A percentile compares a stretch with the other conserved stretches of the same genome.
Evolutionary conservation across 495 filamentous ascomycete species (phyloP).

Genomic region (Talaromyces borbonicus): DNA sequence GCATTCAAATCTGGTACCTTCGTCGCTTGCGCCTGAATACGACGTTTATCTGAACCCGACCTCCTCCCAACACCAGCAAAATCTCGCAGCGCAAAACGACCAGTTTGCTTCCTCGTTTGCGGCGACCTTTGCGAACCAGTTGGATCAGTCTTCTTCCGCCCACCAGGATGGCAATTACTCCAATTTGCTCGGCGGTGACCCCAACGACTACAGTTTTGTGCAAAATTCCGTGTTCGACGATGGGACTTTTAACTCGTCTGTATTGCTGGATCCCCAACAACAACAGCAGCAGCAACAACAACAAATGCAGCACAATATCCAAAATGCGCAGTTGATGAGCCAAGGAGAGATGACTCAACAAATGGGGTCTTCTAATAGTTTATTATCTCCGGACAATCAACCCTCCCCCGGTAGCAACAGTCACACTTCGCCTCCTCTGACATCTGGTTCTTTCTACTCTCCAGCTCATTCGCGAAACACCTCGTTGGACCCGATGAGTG

Average conservation of each 20-base stretch:
- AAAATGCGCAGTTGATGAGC: constrained; percentile 37
- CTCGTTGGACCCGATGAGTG: constrained; percentile 71
- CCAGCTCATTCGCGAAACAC: constrained; percentile 64
- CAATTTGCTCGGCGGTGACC: constrained; percentile 27
- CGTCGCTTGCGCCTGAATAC: constrained; percentile 12
- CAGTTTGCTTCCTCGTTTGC: constrained; percentile 33
- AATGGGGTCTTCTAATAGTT: constrained; percentile 63
- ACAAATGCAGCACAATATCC: constrained; percentile 24
- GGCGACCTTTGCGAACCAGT: constrained; percentile 23
- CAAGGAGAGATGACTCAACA: constrained; percentile 60
- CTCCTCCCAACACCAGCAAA: constrained; percentile 18
- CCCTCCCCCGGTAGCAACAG: constrained; percentile 38
- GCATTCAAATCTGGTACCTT: neutral
- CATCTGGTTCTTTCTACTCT: constrained; percentile 48
- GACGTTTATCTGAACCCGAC: constrained; percentile 20
- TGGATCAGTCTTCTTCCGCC: constrained; percentile 22
- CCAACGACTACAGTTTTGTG: constrained; percentile 30
- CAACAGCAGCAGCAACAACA: constrained; percentile 33
- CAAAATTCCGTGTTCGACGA: constrained; percentile 29
- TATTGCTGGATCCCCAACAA: constrained; percentile 38
- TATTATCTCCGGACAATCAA: constrained; percentile 57
- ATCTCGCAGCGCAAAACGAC: constrained; percentile 23
- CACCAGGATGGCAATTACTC: constrained; percentile 32
- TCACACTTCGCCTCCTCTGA: constrained; percentile 39
- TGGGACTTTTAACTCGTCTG: constrained; percentile 26